Base-by-base conservation (phyloP, 345 rosid genomes). In the Excoecaria agallocha region DNA sequence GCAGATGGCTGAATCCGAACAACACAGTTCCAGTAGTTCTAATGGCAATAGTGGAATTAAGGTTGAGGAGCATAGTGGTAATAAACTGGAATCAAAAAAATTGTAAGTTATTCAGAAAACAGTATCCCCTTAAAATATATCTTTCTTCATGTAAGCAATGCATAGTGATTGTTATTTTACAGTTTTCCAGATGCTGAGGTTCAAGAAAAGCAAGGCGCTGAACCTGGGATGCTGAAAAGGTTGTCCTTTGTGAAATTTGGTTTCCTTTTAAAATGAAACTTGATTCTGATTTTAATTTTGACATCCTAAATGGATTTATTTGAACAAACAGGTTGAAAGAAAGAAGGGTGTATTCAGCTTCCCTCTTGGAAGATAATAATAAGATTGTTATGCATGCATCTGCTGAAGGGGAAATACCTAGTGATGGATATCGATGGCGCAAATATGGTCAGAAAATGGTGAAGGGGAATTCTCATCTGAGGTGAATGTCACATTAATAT, bases 401-500 rank as follows among this genome's bases (percentile, higher is more conserved):
- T 51, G 52, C 73, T 67, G 81, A 78, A 51, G 81, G 57, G 59
- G 65, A 46, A 5, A 73, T 52, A 48, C 50, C 77, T 11, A 37
- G 57, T 2, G 77, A 78, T 61, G 81, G 81, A 16, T 73, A 72
- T 41, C 71, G 81, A 24, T 78, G 81, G 81, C 73, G 81, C 57
- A 78, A 78, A 48, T 73, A 78, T 52, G 81, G 81, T 39, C 81
- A 78, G 74, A 78, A 78, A 66, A 78, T 61, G 69, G 68, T 78
- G 69, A 73, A 78, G 58, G 81, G 73, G 55, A 78, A 73, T 78
- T 68, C 77, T 73, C 56, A 39, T 3, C 39, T 25, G 12, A 73
- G 81, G 77, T 78, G 52, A 17, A 11, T 52, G 35, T 49, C 20
- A 45, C n/a, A 38, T 11, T 11, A 37, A 72, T 62, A 3, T 59